These are phyloP conservation scores for Lyophyllum decastes DNA, from an alignment of 768 basidiomycete genomes.

Conservation along the genomic window DNA sequence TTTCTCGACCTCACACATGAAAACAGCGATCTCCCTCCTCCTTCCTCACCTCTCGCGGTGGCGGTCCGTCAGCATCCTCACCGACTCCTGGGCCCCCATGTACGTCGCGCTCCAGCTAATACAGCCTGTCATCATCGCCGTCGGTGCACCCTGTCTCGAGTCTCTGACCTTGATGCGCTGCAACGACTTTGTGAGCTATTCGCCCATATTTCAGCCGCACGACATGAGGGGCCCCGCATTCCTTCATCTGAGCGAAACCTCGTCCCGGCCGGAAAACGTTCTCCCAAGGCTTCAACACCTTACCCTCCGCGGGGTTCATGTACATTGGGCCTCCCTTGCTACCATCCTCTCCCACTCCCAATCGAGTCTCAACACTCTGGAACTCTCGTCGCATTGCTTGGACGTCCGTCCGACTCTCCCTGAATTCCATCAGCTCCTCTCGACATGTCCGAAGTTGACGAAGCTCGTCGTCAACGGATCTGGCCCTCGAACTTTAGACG, in stretches of 20 bases:
- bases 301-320: conserved; percentile 57
- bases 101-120: conserved; percentile 47
- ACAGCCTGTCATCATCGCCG: conserved; percentile 33
- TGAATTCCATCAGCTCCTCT: conserved; percentile 46
- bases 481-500: conserved; percentile 35
- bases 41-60: conserved; percentile 53
- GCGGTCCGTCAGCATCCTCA: conserved; percentile 53
- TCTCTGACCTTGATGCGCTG: conserved; percentile 59
- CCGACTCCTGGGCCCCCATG: conserved; percentile 63
- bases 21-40: conserved; percentile 44
- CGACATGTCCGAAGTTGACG: conserved; percentile 38
- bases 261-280: conserved; percentile 18
- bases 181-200: conserved; percentile 55
- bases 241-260: conserved; percentile 27
- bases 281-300: conserved; percentile 51
- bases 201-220: conserved; percentile 42
- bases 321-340: conserved; percentile 50
- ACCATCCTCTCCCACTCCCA: conserved; percentile 38
- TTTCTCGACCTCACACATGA: conserved; percentile 48
- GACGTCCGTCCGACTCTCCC: conserved; percentile 53
- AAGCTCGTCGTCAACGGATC: conserved; percentile 50
- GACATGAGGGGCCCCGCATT: conserved; percentile 36
- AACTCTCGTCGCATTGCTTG: conserved; percentile 52
- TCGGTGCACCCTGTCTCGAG: conserved; percentile 45
- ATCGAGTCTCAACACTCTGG: conserved; percentile 38